Evolutionary conservation across 768 basidiomycete species (phyloP).

Genomic region (Rubroboletus satanas): DNA sequence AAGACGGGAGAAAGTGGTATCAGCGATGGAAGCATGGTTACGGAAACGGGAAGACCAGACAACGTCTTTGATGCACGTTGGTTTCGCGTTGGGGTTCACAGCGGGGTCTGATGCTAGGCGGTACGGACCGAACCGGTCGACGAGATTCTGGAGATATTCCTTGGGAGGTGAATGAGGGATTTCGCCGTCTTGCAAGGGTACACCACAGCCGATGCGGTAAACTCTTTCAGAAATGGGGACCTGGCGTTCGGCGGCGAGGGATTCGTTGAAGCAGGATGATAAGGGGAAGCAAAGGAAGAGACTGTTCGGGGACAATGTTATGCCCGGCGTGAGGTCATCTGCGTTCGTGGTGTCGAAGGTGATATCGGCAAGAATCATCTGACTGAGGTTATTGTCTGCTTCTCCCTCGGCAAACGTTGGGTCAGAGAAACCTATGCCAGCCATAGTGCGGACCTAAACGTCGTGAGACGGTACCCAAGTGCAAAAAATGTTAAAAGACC

Average conservation of each 20-base stretch:
- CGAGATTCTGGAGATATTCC: conserved; percentile 42
- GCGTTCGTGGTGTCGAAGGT: conserved; percentile 23
- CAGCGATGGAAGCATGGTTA: conserved; percentile 42
- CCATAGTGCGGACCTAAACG: conserved; percentile 39
- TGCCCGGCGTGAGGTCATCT: conserved; percentile 9
- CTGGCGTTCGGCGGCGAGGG: conserved; percentile 9
- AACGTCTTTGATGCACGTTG: conserved; percentile 33
- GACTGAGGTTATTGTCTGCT: conserved; percentile 28
- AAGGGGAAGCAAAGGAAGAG: conserved; percentile 38
- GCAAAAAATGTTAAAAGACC: conserved; percentile 5
- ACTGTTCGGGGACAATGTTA: conserved; percentile 27
- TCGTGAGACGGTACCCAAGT: not conserved
- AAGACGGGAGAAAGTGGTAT: conserved; percentile 34
- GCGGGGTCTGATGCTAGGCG: conserved; percentile 34
- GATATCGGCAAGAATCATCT: conserved; percentile 48
- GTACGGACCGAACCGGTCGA: conserved; percentile 39
- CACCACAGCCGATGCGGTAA: conserved; percentile 41
- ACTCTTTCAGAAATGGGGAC: conserved; percentile 12
- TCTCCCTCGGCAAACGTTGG: conserved; percentile 33
- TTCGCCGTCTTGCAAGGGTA: conserved; percentile 33
- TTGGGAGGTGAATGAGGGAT: conserved; percentile 36
- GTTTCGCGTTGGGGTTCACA: conserved; percentile 28
- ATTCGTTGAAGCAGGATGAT: conserved; percentile 27
- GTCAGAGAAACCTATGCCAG: conserved; percentile 43
- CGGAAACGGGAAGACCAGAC: conserved; percentile 48